Evolutionary conservation across 768 basidiomycete genomes (phyloP), one percentile per base, ranked within the genome.

Genomic region (Steccherinum ochraceum): DNA sequence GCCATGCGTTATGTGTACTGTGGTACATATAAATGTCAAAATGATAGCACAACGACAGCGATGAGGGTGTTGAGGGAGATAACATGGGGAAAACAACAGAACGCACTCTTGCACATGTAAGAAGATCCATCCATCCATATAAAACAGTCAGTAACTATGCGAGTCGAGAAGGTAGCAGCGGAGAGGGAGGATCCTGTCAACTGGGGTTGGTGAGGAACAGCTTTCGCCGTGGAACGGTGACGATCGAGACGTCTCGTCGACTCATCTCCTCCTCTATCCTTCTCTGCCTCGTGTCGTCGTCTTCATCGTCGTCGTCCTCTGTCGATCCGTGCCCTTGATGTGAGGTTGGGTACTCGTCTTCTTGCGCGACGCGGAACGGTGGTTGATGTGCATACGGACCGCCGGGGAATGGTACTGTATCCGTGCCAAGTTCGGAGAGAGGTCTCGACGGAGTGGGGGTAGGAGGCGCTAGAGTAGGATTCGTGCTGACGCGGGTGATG

Each of bases 181-280:
- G n/a, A n/a, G n/a, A n/a, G n/a, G n/a, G n/a, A n/a, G n/a, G n/a
- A n/a, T n/a, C n/a, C n/a, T 49, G 43, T 50, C 53, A 52, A 27
- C 53, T 48, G 7, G 85, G 86, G 65, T 92, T 92, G 48, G 79
- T 76, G 45, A 91, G 77, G 74, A 81, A 81, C 50, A 92, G 68
- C 60, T 78, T 81, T 57, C 87, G 85, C 62, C 80, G 83, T 18
- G 89, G 89, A 12, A 82, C 77, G 18, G 72, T 73, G 54, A 91
- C 79, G 60, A 91, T 88, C n/a, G 85, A 86, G 24, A 91, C 87
- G 56, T 91, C 87, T 45, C 89, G 78, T 57, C 88, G 74, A 35
- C 74, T 80, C 77, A 92, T 87, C 66, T 91, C 89, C 51, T 85
- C 83, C 62, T 91, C 89, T 26, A 90, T 89, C 58, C 79, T 73